Conservation (phyloP, 805 yeast species). For the Kregervanrija pseudodelftensis region DNA sequence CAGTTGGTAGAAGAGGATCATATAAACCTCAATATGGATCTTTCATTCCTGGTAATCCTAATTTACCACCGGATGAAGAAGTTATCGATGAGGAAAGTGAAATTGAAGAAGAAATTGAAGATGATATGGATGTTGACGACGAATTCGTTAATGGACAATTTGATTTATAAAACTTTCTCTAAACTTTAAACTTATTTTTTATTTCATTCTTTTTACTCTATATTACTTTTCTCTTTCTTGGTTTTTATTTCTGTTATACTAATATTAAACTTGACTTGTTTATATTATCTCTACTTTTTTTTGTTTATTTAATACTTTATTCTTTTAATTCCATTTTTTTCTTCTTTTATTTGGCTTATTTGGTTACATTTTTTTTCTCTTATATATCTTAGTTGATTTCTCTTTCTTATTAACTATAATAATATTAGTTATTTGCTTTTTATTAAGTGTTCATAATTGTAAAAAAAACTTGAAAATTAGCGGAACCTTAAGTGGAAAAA, state of each 20-base stretch:
- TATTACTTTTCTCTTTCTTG: neutral
- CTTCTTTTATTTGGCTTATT: neutral
- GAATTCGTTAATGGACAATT: conserved; percentile 87
- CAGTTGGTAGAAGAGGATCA: conserved; percentile 31
- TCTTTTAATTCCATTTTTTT: neutral
- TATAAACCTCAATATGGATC: conserved; percentile 48
- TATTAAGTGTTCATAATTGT: too few relatives aligned
- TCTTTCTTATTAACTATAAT: too few relatives aligned
- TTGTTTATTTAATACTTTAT: too few relatives aligned
- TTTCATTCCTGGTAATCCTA: conserved; percentile 72
- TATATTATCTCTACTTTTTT: too few relatives aligned
- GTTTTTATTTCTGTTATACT: too few relatives aligned
- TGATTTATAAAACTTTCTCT: conserved; percentile 43
- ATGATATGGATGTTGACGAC: conserved; percentile 45
- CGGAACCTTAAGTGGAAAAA: too few relatives aligned
- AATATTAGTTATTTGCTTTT: too few relatives aligned
- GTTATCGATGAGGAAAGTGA: conserved; percentile 66
- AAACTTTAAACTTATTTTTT: neutral
- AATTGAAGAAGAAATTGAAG: conserved; percentile 36
- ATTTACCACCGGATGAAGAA: conserved; percentile 76
- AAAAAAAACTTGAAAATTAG: too few relatives aligned
- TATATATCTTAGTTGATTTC: neutral
- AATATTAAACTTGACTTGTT: too few relatives aligned
- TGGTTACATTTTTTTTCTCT: neutral
- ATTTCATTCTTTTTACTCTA: neutral